phyloP scores from a whole-genome alignment of 78 protist species.

The Dictyostelium citrinum region DNA sequence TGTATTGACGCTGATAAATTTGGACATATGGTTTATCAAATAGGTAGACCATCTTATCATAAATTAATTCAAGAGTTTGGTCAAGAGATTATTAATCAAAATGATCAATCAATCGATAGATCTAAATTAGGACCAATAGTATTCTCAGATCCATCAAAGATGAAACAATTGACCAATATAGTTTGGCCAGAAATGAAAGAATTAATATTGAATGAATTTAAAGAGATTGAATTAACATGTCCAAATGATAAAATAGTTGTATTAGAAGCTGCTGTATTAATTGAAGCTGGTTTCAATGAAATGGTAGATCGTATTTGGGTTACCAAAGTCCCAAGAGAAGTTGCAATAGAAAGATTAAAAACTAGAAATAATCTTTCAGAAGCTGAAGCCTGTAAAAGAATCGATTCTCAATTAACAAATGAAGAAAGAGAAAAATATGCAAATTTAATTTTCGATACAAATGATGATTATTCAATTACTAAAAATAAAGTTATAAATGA shows the following conservation, averaged over 20 bases:
- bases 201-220: slow-evolving; percentile 17
- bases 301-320: slow-evolving; percentile 57
- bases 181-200: slow-evolving; percentile 66
- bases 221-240: background rate
- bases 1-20: slow-evolving; percentile 69
- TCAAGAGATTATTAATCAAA: background rate
- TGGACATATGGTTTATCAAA: slow-evolving; percentile 29
- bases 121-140: slow-evolving; percentile 66
- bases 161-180: slow-evolving; percentile 24
- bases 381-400: slow-evolving; percentile 19
- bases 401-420: slow-evolving; percentile 39
- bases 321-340: slow-evolving; percentile 12
- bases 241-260: slow-evolving; percentile 35
- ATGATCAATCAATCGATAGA: slow-evolving; percentile 43
- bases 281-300: slow-evolving; percentile 50
- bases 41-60: slow-evolving; percentile 8
- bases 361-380: slow-evolving; percentile 26
- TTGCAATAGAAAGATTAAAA: slow-evolving; percentile 12
- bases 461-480: slow-evolving; percentile 28
- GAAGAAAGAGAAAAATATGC: slow-evolving; percentile 59
- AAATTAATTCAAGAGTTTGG: slow-evolving; percentile 37
- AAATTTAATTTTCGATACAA: slow-evolving; percentile 29
- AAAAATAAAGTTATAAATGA: slow-evolving; percentile 30
- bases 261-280: slow-evolving; percentile 63
- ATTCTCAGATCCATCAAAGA: slow-evolving; percentile 14